Base-by-base conservation (phyloP, 208 protist genomes). In the Crithidia brevicula region DNA sequence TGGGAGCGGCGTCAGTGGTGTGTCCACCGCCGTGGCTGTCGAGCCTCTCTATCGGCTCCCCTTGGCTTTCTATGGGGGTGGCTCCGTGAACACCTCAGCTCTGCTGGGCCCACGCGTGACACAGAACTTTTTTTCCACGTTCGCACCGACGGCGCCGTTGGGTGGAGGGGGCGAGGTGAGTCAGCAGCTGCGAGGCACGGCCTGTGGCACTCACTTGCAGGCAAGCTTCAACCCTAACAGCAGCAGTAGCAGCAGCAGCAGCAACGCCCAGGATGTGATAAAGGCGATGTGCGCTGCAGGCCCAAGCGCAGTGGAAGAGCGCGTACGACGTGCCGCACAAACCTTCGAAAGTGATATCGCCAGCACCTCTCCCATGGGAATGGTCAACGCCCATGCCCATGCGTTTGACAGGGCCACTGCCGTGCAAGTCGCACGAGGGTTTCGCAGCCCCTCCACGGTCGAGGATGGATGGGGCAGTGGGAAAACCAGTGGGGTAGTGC, bases 291-390 rank as follows among this genome's bases (percentile, higher is more conserved):
- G n/a, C n/a, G n/a, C n/a, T n/a, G n/a, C n/a, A n/a, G n/a, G n/a
- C n/a, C n/a, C n/a, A n/a, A n/a, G n/a, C 23, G 20, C 56, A 15
- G 10, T 69, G 4, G 70, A 58, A 31, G 56, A 69, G 15, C 70
- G 63, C 25, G 70, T 57, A 23, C 61, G 62, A 27, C 61, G 70
- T 16, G 70, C 70, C 0, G 70, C 70, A 53, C 53, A 76, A 38
- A 16, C 57, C 9, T 57, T 59, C 31, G 56, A 43, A n/a, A 70
- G 70, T 28, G 56, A 45, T 22, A n/a, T n/a, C 3, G 1, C 27
- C 20, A 50, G 28, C 18, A 25, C 1, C 33, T 2, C 34, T 6
- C 20, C 31, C 20, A 6, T 28, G 20, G 11, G 18, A 20, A 1
- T 30, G 27, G 22, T 47, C n/a, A n/a, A n/a, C n/a, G n/a, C n/a